Evolutionary conservation across 2,329 filamentous ascomycete genomes (phyloP), one percentile per base, ranked within the genome.

Genomic region (Diaporthe sp.): DNA sequence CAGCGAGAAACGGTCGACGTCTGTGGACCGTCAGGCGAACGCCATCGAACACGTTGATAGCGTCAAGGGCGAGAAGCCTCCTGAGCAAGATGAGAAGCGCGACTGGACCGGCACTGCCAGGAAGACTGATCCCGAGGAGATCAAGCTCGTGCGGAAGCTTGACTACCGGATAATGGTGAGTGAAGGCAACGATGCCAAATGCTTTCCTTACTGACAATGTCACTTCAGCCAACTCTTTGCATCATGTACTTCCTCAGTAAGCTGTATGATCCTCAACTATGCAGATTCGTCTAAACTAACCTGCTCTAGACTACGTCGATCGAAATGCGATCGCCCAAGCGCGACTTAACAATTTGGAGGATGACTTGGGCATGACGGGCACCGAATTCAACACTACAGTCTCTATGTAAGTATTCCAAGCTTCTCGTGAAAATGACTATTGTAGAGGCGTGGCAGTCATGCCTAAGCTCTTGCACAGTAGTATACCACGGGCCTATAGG

Each of bases 61-160:
- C 13, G 15, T 34, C 28, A 68, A 53, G 47, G 65, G 15, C 47
- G 65, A 53, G 13, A 68, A 68, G 65, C 65, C 65, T 39, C 1
- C n/a, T 22, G 31, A 53, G 31, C 65, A 68, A 20, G 65, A 68
- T 68, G 65, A 53, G 31, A 53, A 53, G 34, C 65, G 51, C 5
- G 72, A 68, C 61, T 73, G 63, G 61, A 65, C 72, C 17, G 72
- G 72, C 3, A 67, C 72, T 10, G 8, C 49, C 20, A 55, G 51
- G 51, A 85, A 85, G 76, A 81, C 80, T 9, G 80, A 80, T 73
- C 79, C 81, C 3, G 80, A 78, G 44, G 83, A 85, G 78, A 84
- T 85, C 74, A 80, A 79, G 1, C 82, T 85, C 9, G 84, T 85
- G 20, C 79, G 82, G 57, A 85, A 85, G 77, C 77, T 85, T 13